Evolutionary conservation across 116 monocot species (phyloP), one percentile per base, ranked within the genome.

Genomic region (Zostera marina): DNA sequence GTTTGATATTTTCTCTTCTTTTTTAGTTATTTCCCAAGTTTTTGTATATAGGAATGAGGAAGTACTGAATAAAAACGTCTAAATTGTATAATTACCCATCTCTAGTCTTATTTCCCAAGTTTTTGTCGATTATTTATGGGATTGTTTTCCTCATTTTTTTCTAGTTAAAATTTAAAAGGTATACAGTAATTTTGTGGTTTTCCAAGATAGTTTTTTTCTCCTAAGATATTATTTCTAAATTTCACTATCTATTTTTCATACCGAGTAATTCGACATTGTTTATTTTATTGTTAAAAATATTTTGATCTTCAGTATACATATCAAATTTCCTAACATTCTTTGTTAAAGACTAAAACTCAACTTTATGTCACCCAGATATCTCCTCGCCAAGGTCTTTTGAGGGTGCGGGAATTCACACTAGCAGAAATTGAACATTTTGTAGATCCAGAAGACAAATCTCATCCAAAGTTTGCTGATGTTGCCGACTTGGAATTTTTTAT

Each of bases 401-500:
- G 93, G 62, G 93, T 94, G 12, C 81, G 93, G 17, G 93, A 94
- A 43, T 94, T 94, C 63, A 81, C 93, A 42, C 46, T 90, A 42
- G 90, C 84, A 13, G 93, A 94, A 59, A 84, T 94, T 73, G 93
- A 94, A 64, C 93, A 94, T 57, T 94, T 94, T 79, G 93, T 94
- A 11, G 93, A 94, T 68, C 93, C 93, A 59, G 71, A 84, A 25
- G 84, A 94, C 64, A 94, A 94, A 67, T 84, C 93, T 14, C 93
- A 94, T 62, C 84, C 93, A 10, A 88, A 94, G 56, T 88, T 94
- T 77, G 56, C 15, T 47, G 77, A 88, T 71, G 84, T 94, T 58
- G 74, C 88, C 81, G 46, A 74, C 49, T 69, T 88, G 62, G 88
- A 94, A 65, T 85, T 94, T 51, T 70, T 85, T 21, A 88, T 94